Evolutionary conservation across 2,329 filamentous ascomycete genomes (phyloP).

Genomic region (Cladosporium sp.): DNA sequence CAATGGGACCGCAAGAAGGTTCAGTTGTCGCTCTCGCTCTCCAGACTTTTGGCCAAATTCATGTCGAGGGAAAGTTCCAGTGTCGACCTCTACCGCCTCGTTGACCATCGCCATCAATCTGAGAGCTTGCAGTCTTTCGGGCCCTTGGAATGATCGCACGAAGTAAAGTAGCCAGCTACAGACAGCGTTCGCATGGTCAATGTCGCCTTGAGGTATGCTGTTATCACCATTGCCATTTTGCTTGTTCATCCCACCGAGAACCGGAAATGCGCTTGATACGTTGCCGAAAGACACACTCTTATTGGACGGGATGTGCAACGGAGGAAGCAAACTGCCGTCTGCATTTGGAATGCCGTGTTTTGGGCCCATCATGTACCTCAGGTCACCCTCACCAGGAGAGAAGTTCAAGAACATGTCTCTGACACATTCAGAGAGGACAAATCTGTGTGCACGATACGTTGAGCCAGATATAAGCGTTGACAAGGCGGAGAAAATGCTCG

Average conservation of each 20-base stretch:
- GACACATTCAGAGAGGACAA: slow-evolving; percentile 44
- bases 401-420: slow-evolving; percentile 26
- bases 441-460: slow-evolving; percentile 66
- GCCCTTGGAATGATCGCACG: slow-evolving; percentile 37
- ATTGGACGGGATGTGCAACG: slow-evolving; percentile 39
- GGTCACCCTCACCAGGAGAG: slow-evolving; percentile 18
- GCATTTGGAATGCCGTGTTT: slow-evolving; percentile 23
- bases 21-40: slow-evolving; percentile 39
- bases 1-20: slow-evolving; percentile 43
- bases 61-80: slow-evolving; percentile 16
- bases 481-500: slow-evolving; percentile 71
- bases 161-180: slow-evolving; percentile 45
- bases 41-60: slow-evolving; percentile 30
- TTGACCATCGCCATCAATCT: slow-evolving; percentile 35
- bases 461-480: slow-evolving; percentile 73
- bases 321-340: slow-evolving; percentile 23
- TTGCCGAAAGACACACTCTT: slow-evolving; percentile 28
- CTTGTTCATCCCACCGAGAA: slow-evolving; percentile 31
- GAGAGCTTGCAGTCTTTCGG: slow-evolving; percentile 39
- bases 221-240: neutral
- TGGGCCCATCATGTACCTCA: slow-evolving; percentile 22
- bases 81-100: slow-evolving; percentile 30
- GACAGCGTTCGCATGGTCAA: slow-evolving; percentile 44
- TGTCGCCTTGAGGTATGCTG: slow-evolving; percentile 19
- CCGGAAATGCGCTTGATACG: slow-evolving; percentile 40